A percentile compares a stretch with the other conserved stretches of the same genome.
These are phyloP conservation scores for Euphorbia celastroides DNA, from an alignment of 441 rosid species.

Conservation along the genomic window DNA sequence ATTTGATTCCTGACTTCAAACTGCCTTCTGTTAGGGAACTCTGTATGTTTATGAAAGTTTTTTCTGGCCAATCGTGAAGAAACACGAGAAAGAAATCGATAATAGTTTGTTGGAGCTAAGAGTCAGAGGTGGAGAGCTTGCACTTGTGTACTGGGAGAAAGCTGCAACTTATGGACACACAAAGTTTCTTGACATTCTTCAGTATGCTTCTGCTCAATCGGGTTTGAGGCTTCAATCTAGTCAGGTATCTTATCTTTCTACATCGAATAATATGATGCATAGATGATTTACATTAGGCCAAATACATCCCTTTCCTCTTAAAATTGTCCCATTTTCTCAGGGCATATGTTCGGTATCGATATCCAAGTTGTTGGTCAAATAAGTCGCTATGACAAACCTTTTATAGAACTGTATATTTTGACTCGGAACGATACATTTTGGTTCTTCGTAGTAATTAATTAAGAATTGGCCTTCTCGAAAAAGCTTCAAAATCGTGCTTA, in stretches of 20 bases:
- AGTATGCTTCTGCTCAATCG: slow-evolving; percentile 39
- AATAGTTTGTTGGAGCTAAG: slow-evolving; percentile 45
- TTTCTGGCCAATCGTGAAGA: slow-evolving; percentile 37
- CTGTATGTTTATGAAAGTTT: slow-evolving; percentile 33
- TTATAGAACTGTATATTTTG: no score
- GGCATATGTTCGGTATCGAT: no score
- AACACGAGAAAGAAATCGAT: slow-evolving; percentile 72
- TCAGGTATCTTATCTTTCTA: slow-evolving; percentile 31
- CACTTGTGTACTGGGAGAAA: slow-evolving; percentile 42
- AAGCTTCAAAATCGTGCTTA: no score
- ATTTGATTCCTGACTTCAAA: background rate
- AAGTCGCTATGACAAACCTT: no score
- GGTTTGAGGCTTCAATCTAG: slow-evolving; percentile 17
- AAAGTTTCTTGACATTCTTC: slow-evolving; percentile 43
- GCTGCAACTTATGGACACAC: slow-evolving; percentile 45
- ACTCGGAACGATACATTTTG: no score
- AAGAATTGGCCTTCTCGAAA: no score
- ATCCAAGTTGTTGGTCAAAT: no score
- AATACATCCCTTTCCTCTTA: background rate
- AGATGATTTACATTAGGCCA: background rate
- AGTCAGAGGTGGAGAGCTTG: slow-evolving; percentile 42
- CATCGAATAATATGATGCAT: background rate
- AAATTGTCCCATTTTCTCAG: no score
- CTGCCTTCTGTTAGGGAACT: slow-evolving; percentile 39
- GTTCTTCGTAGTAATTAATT: no score